Percentiles rank a stretch among this genome's conserved stretches.
Evolutionary conservation across 352 stramenopile genomes (phyloP).

Genomic region (Pelagophyceae sp.): DNA sequence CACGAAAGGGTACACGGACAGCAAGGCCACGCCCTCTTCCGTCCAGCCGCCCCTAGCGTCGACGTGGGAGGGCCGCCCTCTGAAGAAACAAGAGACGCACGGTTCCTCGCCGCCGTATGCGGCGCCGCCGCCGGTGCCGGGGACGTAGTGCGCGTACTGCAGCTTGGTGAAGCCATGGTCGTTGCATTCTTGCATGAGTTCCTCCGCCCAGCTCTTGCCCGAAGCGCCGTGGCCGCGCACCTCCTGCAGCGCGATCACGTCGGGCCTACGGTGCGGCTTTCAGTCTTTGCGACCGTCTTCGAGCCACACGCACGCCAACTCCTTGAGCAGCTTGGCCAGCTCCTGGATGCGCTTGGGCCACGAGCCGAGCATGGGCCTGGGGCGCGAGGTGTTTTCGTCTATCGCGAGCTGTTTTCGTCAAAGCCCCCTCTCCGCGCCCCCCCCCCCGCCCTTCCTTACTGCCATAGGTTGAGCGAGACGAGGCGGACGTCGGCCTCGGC

Average conservation of each 20-base stretch:
- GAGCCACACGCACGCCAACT: no score
- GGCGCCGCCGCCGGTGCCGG: background rate
- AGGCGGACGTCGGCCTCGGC: background rate
- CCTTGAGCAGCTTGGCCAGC: background rate
- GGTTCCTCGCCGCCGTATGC: no score
- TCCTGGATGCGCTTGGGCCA: background rate
- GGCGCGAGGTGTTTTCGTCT: no score
- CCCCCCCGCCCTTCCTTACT: no score
- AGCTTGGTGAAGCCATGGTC: background rate
- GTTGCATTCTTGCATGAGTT: background rate
- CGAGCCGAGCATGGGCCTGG: background rate
- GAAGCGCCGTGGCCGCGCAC: background rate
- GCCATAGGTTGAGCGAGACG: slow-evolving; percentile 9
- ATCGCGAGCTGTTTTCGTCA: no score
- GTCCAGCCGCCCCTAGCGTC: background rate
- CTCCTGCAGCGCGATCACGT: slow-evolving; percentile 16
- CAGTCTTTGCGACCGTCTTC: no score
- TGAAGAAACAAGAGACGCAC: no score
- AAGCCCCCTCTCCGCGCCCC: no score
- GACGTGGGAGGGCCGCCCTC: no score
- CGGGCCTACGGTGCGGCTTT: no score
- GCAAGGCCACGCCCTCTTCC: slow-evolving; percentile 5
- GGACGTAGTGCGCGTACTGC: background rate
- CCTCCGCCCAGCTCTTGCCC: background rate
- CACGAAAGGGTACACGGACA: background rate